Base-by-base conservation (phyloP, 2,329 filamentous ascomycete species). In the Penicillium rolfsii region DNA sequence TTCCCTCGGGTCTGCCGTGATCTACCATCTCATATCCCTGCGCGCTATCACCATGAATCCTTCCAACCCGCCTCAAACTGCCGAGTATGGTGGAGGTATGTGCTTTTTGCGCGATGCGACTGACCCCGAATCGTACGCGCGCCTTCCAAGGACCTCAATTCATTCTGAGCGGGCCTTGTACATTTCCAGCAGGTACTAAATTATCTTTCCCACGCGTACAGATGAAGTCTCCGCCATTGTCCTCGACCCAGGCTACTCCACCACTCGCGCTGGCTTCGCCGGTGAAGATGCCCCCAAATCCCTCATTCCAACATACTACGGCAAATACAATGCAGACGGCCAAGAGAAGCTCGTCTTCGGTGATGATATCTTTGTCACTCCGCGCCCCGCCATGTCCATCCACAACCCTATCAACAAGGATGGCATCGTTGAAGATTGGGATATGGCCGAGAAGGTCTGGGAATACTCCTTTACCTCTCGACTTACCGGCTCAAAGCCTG, bases 211-310 rank as follows among this genome's bases (percentile, higher is more conserved):
- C 11, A 28, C 48, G 50, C 63, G 49, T 60, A 49, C 71, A 97
- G 95, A 99, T 83, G 95, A 99, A 82, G 93, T 99, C 67, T 96
- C 93, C 38, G 96, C 96, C 55, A 90, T 99, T 69, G 91, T 99
- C 40, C 91, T 99, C 74, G 95, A 99, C 75, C 91, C 95, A 3
- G 95, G 96, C 64, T 97, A 93, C 81, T 91, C 91, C 73, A 89
- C 88, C 69, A 93, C 91, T 43, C 93, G 96, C 79, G 95, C 93
- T 62, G 95, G 95, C 60, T 99, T 98, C 74, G 96, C 96, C 12
- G 95, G 96, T 74, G 96, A 99, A 85, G 95, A 99, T 80, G 90
- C 93, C 0, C 95, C 95, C 69, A 98, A 98, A 82, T 93, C 91
- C 33, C 88, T 98, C 59, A 85, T 96, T 60, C 93, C 94, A 30